Percentiles rank a stretch among this genome's conserved stretches.
phyloP scores from a whole-genome alignment of 2,329 filamentous ascomycete species.

The Fusarium subtropicale region DNA sequence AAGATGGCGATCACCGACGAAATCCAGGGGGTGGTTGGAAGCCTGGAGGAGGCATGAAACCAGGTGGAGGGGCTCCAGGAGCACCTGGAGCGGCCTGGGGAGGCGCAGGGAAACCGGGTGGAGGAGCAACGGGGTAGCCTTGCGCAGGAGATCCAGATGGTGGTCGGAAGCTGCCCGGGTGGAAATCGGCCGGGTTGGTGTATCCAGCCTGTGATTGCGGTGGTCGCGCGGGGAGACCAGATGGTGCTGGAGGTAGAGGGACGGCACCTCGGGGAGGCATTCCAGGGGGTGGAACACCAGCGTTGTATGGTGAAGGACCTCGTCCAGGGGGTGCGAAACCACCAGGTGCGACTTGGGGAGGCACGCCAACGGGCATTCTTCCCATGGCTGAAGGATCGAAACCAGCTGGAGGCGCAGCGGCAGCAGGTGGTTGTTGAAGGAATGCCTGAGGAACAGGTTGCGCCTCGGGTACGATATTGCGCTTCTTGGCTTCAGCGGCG shows the following conservation, averaged over 20 bases:
- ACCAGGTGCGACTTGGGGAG: constrained; percentile 53
- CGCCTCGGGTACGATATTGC: constrained; percentile 87
- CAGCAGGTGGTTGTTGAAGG: constrained; percentile 56
- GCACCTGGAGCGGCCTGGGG: constrained; percentile 51
- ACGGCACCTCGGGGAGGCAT: constrained; percentile 47
- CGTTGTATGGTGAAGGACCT: constrained; percentile 52
- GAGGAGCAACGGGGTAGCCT: constrained; percentile 56
- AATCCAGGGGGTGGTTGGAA: constrained; percentile 62
- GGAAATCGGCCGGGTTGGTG: constrained; percentile 62
- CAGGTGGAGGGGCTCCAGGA: constrained; percentile 55
- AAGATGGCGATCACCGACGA: constrained; percentile 48
- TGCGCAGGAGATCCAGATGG: constrained; percentile 53
- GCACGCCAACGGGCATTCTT: constrained; percentile 45
- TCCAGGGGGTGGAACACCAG: constrained; percentile 44
- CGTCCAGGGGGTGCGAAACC: constrained; percentile 54
- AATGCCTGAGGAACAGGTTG: constrained; percentile 82
- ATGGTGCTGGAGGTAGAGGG: constrained; percentile 62
- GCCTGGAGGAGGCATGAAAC: constrained; percentile 57
- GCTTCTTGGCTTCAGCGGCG: constrained; percentile 90
- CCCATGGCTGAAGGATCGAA: constrained; percentile 54
- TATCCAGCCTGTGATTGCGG: constrained; percentile 60
- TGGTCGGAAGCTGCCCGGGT: constrained; percentile 57
- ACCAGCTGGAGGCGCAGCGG: constrained; percentile 46
- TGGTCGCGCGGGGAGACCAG: constrained; percentile 63
- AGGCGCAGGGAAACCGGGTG: constrained; percentile 56